Evolutionary conservation across 345 rosid species (phyloP), one percentile per base, ranked within the genome.

Genomic region (Pistacia vera): DNA sequence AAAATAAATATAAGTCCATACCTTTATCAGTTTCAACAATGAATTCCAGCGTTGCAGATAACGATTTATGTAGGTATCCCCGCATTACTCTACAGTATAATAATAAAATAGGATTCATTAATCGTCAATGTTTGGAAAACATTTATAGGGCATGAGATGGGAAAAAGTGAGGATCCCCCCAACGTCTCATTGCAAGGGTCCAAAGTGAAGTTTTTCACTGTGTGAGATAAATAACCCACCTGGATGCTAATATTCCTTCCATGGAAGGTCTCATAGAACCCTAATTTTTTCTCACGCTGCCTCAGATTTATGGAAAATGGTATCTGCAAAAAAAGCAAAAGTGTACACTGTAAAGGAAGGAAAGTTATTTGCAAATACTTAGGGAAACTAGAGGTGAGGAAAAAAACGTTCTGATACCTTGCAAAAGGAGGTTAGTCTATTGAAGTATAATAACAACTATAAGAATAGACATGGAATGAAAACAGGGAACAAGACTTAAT

Each of bases 251-350:
- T 83, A 81, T 95, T 83, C 9, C 89, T 82, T 84, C 97, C 98
- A 88, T 93, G 98, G 82, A 87, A 93, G 18, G 98, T 95, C 88
- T 93, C 98, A 61, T 90, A 90, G 66, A 91, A 91, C 74, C 82
- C 97, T 3, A 10, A 79, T 79, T 75, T 82, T 83, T 81, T 85
- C 97, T 48, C 88, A 25, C 68, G 59, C 64, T 90, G 87, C 78
- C 85, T 90, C 67, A 90, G 73, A 70, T 65, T 68, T 16, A 87
- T 14, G 5, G 97, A 87, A 84, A 95, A 95, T 11, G 96, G 97
- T 79, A 95, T 83, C 98, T 95, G 84, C 76, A 66, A 64, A 16
- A 25, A 8, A 0, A 75, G 63, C 66, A 65, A 66, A 70, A 78
- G 49, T 41, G 35, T 60, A 58, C 65, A n/a, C 44, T 28, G 22